Conservation (phyloP, 306 rosid species). For the Dryas alaskensis region DNA sequence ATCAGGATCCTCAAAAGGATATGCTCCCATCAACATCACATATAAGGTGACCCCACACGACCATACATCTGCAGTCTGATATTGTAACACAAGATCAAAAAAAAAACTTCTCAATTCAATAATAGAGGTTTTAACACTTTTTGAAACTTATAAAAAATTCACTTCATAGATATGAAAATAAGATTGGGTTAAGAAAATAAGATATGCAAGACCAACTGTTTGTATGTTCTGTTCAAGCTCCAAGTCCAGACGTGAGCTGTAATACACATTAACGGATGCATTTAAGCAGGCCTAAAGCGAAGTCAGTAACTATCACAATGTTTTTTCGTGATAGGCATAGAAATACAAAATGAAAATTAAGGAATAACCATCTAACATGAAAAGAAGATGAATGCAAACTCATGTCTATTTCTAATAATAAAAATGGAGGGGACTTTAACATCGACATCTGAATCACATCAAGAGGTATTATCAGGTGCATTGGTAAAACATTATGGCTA, state of each 20-base stretch:
- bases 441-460: not conserved
- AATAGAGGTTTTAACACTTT: not conserved
- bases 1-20: slow-evolving; percentile 93
- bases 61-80: slow-evolving; percentile 94
- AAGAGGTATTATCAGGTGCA: not conserved
- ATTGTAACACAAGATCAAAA: slow-evolving; percentile 24
- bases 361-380: not conserved
- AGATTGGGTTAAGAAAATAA: not conserved
- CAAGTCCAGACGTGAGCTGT: not conserved
- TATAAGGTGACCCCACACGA: slow-evolving; percentile 94
- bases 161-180: not conserved
- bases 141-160: not conserved
- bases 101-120: slow-evolving; percentile 8
- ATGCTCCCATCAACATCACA: slow-evolving; percentile 85
- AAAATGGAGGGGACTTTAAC: not conserved
- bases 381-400: not conserved
- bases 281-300: not conserved
- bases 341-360: not conserved
- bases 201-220: not conserved
- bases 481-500: not conserved
- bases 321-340: not conserved
- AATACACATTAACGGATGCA: not conserved
- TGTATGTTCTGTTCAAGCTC: slow-evolving; percentile 2
- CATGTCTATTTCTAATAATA: not conserved
- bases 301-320: not conserved